phyloP scores from a whole-genome alignment of 306 rosid species.

The Trifolium subterraneum region DNA sequence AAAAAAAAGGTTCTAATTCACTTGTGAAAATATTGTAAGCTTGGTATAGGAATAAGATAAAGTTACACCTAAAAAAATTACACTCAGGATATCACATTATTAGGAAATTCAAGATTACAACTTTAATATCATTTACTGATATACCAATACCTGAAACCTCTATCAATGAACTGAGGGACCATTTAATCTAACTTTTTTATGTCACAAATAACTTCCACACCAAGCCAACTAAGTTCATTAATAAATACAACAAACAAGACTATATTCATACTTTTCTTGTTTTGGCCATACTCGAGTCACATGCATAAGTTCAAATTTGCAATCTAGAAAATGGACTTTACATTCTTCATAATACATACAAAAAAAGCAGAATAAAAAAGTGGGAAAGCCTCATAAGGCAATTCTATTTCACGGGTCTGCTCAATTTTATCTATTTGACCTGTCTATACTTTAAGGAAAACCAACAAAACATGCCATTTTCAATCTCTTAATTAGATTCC shows the following conservation, averaged over 20 bases:
- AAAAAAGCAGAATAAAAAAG: no score
- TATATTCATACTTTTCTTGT: slow-evolving; percentile 12
- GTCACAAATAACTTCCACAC: slow-evolving; percentile 23
- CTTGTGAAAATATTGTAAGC: background rate
- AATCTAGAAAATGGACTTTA: slow-evolving; percentile 13
- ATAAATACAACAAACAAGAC: slow-evolving; percentile 25
- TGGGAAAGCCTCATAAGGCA: no score
- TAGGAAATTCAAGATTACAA: background rate
- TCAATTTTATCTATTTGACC: background rate
- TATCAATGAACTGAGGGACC: slow-evolving; percentile 38
- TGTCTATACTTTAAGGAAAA: no score
- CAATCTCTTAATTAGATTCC: no score
- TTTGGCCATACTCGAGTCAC: slow-evolving; percentile 7
- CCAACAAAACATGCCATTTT: no score
- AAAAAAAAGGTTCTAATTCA: background rate
- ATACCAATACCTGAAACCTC: background rate
- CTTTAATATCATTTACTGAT: background rate
- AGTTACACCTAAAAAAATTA: background rate
- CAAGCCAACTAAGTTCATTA: slow-evolving; percentile 37
- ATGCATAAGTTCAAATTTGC: slow-evolving; percentile 7
- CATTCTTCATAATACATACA: background rate
- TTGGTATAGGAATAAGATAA: background rate
- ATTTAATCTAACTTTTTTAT: slow-evolving; percentile 36
- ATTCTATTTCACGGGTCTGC: no score
- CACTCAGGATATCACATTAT: background rate